These are phyloP conservation scores for Cercospora sp. DNA, from an alignment of 2,329 filamentous ascomycete species.

Conservation along the genomic window DNA sequence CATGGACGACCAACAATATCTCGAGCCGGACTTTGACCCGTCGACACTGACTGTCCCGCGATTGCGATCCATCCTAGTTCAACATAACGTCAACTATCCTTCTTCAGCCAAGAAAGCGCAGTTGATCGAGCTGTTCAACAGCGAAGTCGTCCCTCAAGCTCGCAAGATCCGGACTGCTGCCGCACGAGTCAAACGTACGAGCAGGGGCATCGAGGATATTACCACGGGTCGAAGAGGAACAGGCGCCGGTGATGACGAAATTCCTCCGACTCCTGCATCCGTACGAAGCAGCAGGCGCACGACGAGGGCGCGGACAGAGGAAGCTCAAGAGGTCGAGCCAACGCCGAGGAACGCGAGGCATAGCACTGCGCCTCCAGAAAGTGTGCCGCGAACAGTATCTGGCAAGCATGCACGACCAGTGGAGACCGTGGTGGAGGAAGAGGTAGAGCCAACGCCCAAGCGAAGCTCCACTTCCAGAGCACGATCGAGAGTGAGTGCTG, in stretches of 20 bases:
- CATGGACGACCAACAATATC: constrained; percentile 72
- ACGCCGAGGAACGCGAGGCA: constrained; percentile 35
- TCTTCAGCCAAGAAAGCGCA: constrained; percentile 89
- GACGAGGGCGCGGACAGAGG: constrained; percentile 43
- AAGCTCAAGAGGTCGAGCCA: constrained; percentile 38
- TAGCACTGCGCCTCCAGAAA: constrained; percentile 39
- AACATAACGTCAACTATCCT: constrained; percentile 81
- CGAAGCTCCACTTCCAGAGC: constrained; percentile 27
- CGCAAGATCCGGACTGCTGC: constrained; percentile 73
- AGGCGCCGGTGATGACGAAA: constrained; percentile 54
- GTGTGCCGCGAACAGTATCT: constrained; percentile 40
- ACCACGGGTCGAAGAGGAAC: constrained; percentile 60
- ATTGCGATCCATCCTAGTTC: constrained; percentile 86
- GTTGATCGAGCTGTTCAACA: constrained; percentile 79
- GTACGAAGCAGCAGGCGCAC: constrained; percentile 34
- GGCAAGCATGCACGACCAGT: constrained; percentile 44
- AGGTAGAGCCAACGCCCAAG: constrained; percentile 34
- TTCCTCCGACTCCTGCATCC: constrained; percentile 44
- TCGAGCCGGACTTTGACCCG: constrained; percentile 84
- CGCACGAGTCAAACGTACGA: constrained; percentile 79
- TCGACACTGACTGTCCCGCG: constrained; percentile 80
- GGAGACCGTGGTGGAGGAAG: constrained; percentile 40
- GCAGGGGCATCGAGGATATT: constrained; percentile 75
- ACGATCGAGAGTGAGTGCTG: constrained; percentile 24
- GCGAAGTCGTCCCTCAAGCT: constrained; percentile 75